Evolutionary conservation across 2,329 filamentous ascomycete genomes (phyloP).

Genomic region (Colletotrichum tabaci): DNA sequence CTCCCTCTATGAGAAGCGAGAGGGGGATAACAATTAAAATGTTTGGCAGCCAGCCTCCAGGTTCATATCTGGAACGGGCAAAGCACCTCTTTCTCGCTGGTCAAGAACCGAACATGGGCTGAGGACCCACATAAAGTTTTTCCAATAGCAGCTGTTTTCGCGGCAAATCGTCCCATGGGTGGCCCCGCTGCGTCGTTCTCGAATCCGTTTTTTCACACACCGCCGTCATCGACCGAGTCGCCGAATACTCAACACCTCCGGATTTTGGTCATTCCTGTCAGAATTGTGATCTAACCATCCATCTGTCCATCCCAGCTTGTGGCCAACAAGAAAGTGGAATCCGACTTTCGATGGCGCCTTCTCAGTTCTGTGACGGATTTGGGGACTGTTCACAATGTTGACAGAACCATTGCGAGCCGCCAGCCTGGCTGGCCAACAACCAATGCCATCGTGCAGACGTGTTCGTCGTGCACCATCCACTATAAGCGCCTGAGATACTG

Average conservation of each 20-base stretch:
- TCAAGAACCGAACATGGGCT: constrained; percentile 32
- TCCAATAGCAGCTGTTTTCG: constrained; percentile 37
- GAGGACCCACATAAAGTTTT: constrained; percentile 41
- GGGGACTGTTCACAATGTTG: constrained; percentile 14
- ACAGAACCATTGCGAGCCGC: constrained; percentile 1
- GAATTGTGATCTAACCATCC: background rate
- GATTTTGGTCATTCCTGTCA: background rate
- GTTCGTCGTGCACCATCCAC: background rate
- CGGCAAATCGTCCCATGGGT: constrained; percentile 38
- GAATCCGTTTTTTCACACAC: background rate
- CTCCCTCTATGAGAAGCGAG: background rate
- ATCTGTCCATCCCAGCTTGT: background rate
- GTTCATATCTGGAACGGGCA: constrained; percentile 20
- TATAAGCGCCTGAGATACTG: constrained; percentile 1
- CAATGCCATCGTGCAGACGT: constrained; percentile 16
- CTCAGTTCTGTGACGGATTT: background rate
- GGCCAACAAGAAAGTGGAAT: background rate
- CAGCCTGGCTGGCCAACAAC: constrained; percentile 15
- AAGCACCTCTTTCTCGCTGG: constrained; percentile 21
- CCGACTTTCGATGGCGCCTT: background rate
- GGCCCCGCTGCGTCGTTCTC: constrained; percentile 20
- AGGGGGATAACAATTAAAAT: background rate
- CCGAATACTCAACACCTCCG: background rate
- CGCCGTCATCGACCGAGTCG: background rate
- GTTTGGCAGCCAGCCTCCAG: constrained; percentile 10